Percentiles rank a stretch among this genome's conserved stretches.
These are phyloP conservation scores for Pogostemon cablin DNA, from an alignment of 257 asterid genomes.

Conservation along the genomic window DNA sequence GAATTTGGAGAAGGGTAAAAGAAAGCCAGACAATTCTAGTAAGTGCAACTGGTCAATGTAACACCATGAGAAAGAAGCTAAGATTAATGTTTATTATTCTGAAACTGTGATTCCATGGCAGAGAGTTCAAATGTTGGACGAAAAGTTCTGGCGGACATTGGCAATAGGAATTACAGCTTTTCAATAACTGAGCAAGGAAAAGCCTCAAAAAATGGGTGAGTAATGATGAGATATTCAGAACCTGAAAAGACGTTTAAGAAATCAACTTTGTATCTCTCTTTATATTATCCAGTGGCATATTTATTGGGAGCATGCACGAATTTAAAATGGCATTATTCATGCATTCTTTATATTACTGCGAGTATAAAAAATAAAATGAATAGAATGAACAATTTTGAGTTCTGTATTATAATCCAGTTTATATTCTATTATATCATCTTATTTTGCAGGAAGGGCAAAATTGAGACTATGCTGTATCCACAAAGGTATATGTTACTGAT, in stretches of 20 bases:
- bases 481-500: slow-evolving; percentile 31
- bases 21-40: slow-evolving; percentile 49
- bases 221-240: slow-evolving; percentile 25
- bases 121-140: slow-evolving; percentile 60
- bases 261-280: not conserved
- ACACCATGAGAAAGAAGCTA: slow-evolving; percentile 3
- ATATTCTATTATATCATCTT: slow-evolving; percentile 26
- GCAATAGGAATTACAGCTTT: slow-evolving; percentile 60
- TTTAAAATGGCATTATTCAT: too few species aligned
- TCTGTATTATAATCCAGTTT: slow-evolving; percentile 24
- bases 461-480: slow-evolving; percentile 27
- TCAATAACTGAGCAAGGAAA: slow-evolving; percentile 46
- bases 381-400: not conserved
- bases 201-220: slow-evolving; percentile 56
- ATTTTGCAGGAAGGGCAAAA: slow-evolving; percentile 39
- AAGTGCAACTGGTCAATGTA: slow-evolving; percentile 31
- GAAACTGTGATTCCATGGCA: slow-evolving; percentile 40
- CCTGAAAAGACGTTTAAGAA: not conserved
- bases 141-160: slow-evolving; percentile 77
- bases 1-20: slow-evolving; percentile 53
- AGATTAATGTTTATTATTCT: slow-evolving; percentile 21
- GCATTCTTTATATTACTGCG: too few species aligned
- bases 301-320: slow-evolving; percentile 2
- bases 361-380: not conserved
- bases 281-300: slow-evolving; percentile 6